A percentile compares a stretch with the other conserved stretches of the same genome.
Evolutionary conservation across 345 rosid genomes (phyloP).

Genomic region (Populus pruinosa): DNA sequence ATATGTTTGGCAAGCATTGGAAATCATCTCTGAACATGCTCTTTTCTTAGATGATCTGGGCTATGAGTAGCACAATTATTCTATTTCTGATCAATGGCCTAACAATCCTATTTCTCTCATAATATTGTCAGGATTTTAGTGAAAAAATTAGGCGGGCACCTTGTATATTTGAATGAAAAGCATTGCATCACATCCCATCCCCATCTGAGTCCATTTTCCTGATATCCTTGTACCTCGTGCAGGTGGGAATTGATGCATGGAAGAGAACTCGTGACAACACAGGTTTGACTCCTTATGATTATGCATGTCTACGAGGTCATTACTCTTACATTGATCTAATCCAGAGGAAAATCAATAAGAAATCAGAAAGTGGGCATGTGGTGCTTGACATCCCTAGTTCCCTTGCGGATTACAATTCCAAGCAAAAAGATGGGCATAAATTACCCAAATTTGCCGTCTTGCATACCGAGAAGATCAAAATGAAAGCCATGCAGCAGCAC

Average conservation of each 20-base stretch:
- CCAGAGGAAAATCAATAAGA: constrained; percentile 71
- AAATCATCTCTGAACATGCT: not conserved
- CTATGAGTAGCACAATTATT: not conserved
- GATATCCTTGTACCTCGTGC: not conserved
- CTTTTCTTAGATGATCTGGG: not conserved
- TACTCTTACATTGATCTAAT: constrained; percentile 87
- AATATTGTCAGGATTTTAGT: not conserved
- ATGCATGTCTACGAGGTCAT: constrained; percentile 93
- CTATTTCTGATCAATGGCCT: not conserved
- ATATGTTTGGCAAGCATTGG: not conserved
- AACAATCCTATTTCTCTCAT: not conserved
- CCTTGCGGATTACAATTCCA: constrained; percentile 14
- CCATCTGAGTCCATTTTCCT: not conserved
- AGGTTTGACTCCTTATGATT: constrained; percentile 95
- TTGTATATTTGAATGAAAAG: not conserved
- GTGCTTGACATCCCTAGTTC: constrained; percentile 54
- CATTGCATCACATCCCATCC: not conserved
- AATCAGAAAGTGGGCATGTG: constrained; percentile 41
- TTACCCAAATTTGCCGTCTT: constrained; percentile 30
- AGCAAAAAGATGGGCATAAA: constrained; percentile 31
- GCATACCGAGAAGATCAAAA: constrained; percentile 44
- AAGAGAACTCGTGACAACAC: constrained; percentile 73
- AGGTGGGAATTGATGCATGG: constrained; percentile 97
- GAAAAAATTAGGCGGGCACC: not conserved
- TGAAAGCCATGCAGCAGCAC: constrained; percentile 23